Base-by-base conservation (phyloP, 352 stramenopile species). In the Pilasporangium apinafurcum region DNA sequence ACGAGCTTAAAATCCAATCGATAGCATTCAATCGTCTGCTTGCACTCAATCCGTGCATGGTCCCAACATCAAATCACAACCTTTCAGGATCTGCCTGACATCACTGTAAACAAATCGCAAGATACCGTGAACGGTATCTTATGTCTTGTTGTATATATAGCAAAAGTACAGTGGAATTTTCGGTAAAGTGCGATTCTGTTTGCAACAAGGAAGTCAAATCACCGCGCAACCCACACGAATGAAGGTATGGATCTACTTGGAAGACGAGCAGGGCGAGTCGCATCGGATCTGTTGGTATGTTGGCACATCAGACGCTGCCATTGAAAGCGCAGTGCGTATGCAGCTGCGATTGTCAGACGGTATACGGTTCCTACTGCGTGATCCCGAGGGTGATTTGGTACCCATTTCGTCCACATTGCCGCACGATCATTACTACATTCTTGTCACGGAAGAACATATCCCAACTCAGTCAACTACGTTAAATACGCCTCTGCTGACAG, bases 271-370 rank as follows among this genome's bases (percentile, higher is more conserved):
- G 22, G 42, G 41, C 37, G 43, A 16, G 22, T 36, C 46, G 30
- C 51, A 57, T 16, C 69, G 69, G 37, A 55, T 83, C 27, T 72
- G 55, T 59, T 83, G 69, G 69, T 83, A 77, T 36, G 44, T 52
- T 34, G 64, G 66, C 40, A 83, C 69, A 16, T 77, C 63, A n/a
- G 69, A 83, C 47, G 37, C 47, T 7, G 56, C 68, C 37, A 51
- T 83, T 14, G 66, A 67, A 37, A 58, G 51, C 37, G 55, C 64
- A 0, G 69, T 77, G 17, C 66, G 66, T 22, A 48, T 77, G 32
- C 58, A 64, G 27, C 37, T 83, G n/a, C 35, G 29, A 0, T 20
- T 83, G 4, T 52, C 55, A 18, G 30, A 27, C 4, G 17, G 44
- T 2, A 28, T 47, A 3, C 37, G 46, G 18, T 75, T 79, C 30